Evolutionary conservation across 2,329 filamentous ascomycete genomes (phyloP).

Genomic region (Phialophora expanda): DNA sequence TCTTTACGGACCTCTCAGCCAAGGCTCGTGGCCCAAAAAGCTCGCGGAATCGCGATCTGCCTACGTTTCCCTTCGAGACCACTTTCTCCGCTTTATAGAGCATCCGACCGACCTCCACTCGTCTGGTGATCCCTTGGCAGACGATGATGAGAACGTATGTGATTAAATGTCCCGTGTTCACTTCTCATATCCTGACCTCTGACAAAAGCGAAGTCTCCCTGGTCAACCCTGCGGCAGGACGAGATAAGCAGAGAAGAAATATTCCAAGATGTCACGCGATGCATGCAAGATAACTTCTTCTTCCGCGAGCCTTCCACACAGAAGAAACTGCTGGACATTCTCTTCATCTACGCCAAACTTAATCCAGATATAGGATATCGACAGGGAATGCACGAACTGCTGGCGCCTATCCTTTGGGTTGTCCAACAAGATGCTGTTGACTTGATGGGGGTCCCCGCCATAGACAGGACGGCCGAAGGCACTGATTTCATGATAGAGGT

Average conservation of each 20-base stretch:
- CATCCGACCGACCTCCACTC: slow-evolving; percentile 81
- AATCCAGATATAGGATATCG: slow-evolving; percentile 87
- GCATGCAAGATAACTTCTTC: slow-evolving; percentile 86
- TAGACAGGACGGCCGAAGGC: slow-evolving; percentile 49
- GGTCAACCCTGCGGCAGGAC: slow-evolving; percentile 84
- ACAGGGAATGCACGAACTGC: slow-evolving; percentile 98
- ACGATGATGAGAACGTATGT: slow-evolving; percentile 71
- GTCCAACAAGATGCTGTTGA: slow-evolving; percentile 81
- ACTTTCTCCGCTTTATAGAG: slow-evolving; percentile 80
- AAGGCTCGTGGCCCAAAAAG: slow-evolving; percentile 69
- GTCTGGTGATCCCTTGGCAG: slow-evolving; percentile 80
- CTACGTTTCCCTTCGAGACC: slow-evolving; percentile 74
- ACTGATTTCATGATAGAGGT: slow-evolving; percentile 63
- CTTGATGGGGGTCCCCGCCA: slow-evolving; percentile 44
- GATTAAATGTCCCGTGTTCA: slow-evolving; percentile 37
- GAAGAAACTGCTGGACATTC: slow-evolving; percentile 79
- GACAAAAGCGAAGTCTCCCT: slow-evolving; percentile 76
- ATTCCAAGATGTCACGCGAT: slow-evolving; percentile 88
- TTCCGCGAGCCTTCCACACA: slow-evolving; percentile 83
- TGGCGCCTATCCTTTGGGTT: slow-evolving; percentile 86
- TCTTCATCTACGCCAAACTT: slow-evolving; percentile 94
- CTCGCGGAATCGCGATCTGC: slow-evolving; percentile 71
- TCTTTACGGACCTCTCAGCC: slow-evolving; percentile 71
- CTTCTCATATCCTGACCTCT: slow-evolving; percentile 43
- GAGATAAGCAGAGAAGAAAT: slow-evolving; percentile 86